Percentiles rank a stretch among this genome's conserved stretches.
phyloP scores from a whole-genome alignment of 2,329 filamentous ascomycete genomes.

The Fusarium keratoplasticum region DNA sequence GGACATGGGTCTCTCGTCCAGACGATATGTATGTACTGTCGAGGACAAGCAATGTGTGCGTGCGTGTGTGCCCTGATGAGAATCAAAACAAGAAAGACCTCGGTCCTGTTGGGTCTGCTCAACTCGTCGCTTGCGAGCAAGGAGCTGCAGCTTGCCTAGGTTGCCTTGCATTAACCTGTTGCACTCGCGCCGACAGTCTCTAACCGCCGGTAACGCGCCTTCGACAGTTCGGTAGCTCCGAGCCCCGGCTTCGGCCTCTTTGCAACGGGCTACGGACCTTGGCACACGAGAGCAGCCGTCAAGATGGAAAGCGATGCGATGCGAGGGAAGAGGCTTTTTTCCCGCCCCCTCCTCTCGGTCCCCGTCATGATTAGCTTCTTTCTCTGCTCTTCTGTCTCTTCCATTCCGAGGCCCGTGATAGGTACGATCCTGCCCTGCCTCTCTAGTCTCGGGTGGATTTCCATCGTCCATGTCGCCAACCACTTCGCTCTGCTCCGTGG shows the following conservation, averaged over 20 bases:
- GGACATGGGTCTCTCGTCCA: background rate
- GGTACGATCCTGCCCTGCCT: constrained; percentile 18
- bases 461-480: constrained; percentile 2
- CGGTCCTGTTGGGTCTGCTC: background rate
- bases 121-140: background rate
- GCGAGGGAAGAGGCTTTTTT: constrained; percentile 19
- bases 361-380: background rate
- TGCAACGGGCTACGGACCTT: constrained; percentile 9
- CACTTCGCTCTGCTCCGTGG: constrained; percentile 5
- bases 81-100: background rate
- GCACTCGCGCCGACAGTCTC: background rate
- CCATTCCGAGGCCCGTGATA: constrained; percentile 28
- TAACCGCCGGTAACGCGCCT: constrained; percentile 12
- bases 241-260: constrained; percentile 30
- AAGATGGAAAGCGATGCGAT: background rate
- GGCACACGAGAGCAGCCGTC: constrained; percentile 2
- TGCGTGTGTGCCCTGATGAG: background rate
- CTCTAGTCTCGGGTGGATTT: constrained; percentile 19
- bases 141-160: background rate
- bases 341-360: constrained; percentile 4
- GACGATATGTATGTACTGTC: background rate
- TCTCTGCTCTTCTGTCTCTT: constrained; percentile 6
- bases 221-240: background rate
- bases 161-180: constrained; percentile 4
- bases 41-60: background rate